Conservation (phyloP, 1,139 yeast genomes). For the Cylindricascospora bacillispora region DNA sequence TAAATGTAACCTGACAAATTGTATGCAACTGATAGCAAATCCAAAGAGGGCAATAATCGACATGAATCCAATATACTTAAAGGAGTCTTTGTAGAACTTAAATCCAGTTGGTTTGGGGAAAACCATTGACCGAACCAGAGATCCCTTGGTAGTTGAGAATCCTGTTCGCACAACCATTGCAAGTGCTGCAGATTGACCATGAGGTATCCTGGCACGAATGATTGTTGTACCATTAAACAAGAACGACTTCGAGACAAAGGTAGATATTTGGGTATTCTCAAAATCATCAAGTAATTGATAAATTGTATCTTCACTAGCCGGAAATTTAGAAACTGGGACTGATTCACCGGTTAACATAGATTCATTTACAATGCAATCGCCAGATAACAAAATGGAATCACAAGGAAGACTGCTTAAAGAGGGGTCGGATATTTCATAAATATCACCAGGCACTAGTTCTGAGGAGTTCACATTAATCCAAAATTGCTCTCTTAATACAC, state of each 20-base stretch:
- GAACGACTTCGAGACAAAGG: constrained; percentile 57
- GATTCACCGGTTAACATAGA: constrained; percentile 97
- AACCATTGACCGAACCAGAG: constrained; percentile 84
- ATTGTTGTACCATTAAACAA: constrained; percentile 82
- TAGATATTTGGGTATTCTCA: constrained; percentile 43
- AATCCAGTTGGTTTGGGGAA: constrained; percentile 93
- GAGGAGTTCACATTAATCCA: constrained; percentile 75
- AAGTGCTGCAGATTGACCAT: constrained; percentile 40
- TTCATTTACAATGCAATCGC: constrained; percentile 90
- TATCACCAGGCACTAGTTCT: constrained; percentile 94
- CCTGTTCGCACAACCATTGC: constrained; percentile 88
- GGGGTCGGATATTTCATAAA: constrained; percentile 84
- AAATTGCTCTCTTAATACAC: constrained; percentile 86
- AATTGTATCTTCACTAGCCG: constrained; percentile 54
- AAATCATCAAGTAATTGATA: constrained; percentile 41
- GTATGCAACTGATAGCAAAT: constrained; percentile 68
- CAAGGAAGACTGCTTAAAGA: constrained; percentile 65
- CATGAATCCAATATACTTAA: constrained; percentile 93
- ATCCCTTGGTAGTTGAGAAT: constrained; percentile 92
- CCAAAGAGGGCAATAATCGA: constrained; percentile 74
- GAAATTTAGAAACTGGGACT: constrained; percentile 78
- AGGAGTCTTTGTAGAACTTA: constrained; percentile 87
- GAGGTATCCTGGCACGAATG: constrained; percentile 61
- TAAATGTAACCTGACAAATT: constrained; percentile 66
- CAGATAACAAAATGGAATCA: constrained; percentile 74